Conservation (phyloP, 1,284 basidiomycete species). For the Volvariella volvacea region DNA sequence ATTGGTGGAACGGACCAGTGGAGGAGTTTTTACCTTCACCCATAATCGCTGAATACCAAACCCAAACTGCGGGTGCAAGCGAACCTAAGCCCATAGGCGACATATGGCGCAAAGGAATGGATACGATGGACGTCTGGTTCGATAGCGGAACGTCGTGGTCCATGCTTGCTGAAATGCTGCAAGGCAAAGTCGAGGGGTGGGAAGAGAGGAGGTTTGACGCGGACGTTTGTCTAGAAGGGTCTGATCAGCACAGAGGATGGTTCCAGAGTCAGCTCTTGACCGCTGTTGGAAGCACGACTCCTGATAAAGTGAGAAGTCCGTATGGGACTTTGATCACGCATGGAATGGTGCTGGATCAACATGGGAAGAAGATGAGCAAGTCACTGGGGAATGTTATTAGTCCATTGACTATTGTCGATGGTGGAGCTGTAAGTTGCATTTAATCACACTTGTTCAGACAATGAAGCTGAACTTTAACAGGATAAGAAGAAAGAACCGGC, state of each 20-base stretch:
- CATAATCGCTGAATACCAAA: conserved; percentile 36
- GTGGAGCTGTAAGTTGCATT: conserved; percentile 58
- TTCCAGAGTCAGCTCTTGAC: conserved; percentile 96
- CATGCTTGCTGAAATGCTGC: conserved; percentile 47
- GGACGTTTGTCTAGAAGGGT: conserved; percentile 92
- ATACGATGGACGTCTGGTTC: conserved; percentile 99
- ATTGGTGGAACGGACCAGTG: conserved; percentile 91
- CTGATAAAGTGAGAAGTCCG: conserved; percentile 43
- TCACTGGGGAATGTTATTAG: conserved; percentile 89
- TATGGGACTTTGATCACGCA: conserved; percentile 89
- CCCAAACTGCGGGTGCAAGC: conserved; percentile 18
- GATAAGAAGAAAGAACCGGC: conserved; percentile 65
- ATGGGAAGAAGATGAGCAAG: conserved; percentile 98
- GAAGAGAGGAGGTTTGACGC: conserved; percentile 43
- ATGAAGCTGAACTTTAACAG: too few relatives aligned
- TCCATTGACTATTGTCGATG: conserved; percentile 77
- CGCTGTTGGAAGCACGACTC: conserved; percentile 49
- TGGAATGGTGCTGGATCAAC: conserved; percentile 92
- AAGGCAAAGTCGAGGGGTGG: conserved; percentile 18
- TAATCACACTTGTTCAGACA: conserved; percentile 2
- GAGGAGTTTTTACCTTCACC: conserved; percentile 75
- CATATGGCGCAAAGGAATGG: conserved; percentile 72
- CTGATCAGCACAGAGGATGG: conserved; percentile 98
- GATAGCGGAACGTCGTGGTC: conserved; percentile 97
- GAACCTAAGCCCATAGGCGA: conserved; percentile 12